phyloP scores from a whole-genome alignment of 2,329 filamentous ascomycete species.

The Metarhizium guizhouense region DNA sequence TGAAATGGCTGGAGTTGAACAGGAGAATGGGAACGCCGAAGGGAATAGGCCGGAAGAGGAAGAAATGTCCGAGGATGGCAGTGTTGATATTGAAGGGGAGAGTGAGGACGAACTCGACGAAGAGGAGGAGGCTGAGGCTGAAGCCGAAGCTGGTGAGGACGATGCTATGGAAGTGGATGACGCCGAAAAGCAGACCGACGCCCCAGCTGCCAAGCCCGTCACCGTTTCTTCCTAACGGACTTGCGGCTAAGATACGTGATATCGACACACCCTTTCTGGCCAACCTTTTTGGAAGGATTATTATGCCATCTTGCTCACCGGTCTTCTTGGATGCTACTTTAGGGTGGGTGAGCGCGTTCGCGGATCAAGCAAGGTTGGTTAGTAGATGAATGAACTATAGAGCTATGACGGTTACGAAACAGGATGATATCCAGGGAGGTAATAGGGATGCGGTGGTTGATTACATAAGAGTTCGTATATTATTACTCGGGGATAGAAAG shows the following conservation, averaged over 20 bases:
- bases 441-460: not conserved
- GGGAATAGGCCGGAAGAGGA: conserved; percentile 50
- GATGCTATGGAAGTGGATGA: conserved; percentile 44
- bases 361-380: not conserved
- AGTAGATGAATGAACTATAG: not conserved
- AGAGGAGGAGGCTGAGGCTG: conserved; percentile 35
- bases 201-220: conserved; percentile 24
- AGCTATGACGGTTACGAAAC: not conserved
- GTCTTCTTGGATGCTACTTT: not conserved
- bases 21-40: conserved; percentile 24
- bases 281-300: not conserved
- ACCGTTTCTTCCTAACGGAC: conserved; percentile 23
- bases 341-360: not conserved
- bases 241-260: not conserved
- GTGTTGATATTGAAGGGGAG: conserved; percentile 71
- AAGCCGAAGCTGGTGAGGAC: conserved; percentile 23
- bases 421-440: not conserved
- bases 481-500: not conserved
- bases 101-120: conserved; percentile 65
- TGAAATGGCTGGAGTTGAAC: conserved; percentile 66
- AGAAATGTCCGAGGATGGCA: conserved; percentile 62
- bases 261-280: not conserved
- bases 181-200: conserved; percentile 23
- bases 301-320: not conserved
- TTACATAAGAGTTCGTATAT: not conserved